Evolutionary conservation across 768 basidiomycete genomes (phyloP), one percentile per base, ranked within the genome.

Genomic region (Phaeotremella fagi): DNA sequence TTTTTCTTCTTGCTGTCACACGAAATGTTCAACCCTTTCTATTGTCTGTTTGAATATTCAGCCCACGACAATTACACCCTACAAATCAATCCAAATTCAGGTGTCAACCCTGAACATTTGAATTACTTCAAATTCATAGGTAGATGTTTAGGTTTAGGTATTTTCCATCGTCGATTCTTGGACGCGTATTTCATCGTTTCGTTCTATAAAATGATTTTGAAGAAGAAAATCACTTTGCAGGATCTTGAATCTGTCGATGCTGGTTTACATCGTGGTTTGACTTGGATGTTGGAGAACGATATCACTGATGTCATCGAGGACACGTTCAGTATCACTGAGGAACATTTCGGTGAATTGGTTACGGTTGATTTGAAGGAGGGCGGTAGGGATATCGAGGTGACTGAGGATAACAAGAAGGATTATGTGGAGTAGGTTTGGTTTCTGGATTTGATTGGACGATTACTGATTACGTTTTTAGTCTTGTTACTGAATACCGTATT

Each of bases 81-180:
- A 25, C 95, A 99, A 76, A 98, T 99, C 76, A 98, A 98, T 77
- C 94, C 94, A 12, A 91, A 90, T 9, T 95, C 91, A 28, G 89
- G 89, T 37, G 90, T 99, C 64, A 99, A 99, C 75, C 95, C 95
- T 0, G 95, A 99, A 76, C 95, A 99, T 77, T 77, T 99, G 73
- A 98, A 98, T 78, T 99, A 98, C 79, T 98, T 98, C 86, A 97
- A 98, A 78, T 98, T 99, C 76, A 98, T 99, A 61, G 95, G 95
- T 7, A 85, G 95, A 29, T 89, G 87, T 68, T 79, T 98, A 50
- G 91, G 92, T 48, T 81, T 98, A 38, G 94, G 89, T 60, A 98
- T 99, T 73, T 99, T 99, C 84, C 95, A 99, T 73, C 85, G 95
- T 50, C 88, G 95, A 9, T 99, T 99, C 85, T 78, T 99, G 60